phyloP scores from a whole-genome alignment of 495 filamentous ascomycete genomes.

The Cercophora sp. region DNA sequence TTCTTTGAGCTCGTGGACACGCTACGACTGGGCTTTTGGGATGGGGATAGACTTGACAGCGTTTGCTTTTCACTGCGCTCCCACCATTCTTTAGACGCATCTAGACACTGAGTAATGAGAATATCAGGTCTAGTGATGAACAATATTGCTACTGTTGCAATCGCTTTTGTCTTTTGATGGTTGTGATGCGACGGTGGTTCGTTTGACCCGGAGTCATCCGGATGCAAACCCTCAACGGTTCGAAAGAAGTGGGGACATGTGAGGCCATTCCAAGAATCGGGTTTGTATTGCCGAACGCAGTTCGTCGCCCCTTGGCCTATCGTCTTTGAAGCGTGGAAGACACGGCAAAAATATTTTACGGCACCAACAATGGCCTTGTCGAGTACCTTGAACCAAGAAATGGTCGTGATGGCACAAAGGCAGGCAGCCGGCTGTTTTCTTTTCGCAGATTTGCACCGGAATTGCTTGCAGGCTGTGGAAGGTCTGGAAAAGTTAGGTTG shows the following conservation, averaged over 20 bases:
- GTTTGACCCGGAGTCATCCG: background rate
- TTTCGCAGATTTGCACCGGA: too few species aligned
- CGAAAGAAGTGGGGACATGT: background rate
- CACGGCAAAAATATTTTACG: too few species aligned
- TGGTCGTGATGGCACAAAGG: too few species aligned
- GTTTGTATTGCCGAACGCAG: too few species aligned
- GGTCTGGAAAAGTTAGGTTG: too few species aligned
- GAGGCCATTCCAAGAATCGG: slow-evolving; percentile 8
- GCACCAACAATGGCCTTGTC: too few species aligned
- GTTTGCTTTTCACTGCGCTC: slow-evolving; percentile 13
- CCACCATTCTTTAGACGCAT: slow-evolving; percentile 17
- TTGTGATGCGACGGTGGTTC: background rate
- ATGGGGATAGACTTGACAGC: slow-evolving; percentile 16
- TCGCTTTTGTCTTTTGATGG: too few species aligned
- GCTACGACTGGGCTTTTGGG: background rate
- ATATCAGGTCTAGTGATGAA: slow-evolving; percentile 9
- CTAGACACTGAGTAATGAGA: slow-evolving; percentile 20
- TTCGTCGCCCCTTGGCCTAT: too few species aligned
- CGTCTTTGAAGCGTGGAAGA: too few species aligned
- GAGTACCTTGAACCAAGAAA: too few species aligned
- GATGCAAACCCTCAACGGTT: background rate
- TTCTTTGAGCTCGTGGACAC: slow-evolving; percentile 3
- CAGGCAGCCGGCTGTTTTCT: too few species aligned
- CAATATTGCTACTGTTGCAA: background rate
- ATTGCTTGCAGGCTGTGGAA: too few species aligned